Evolutionary conservation across 129 eudicot species (phyloP), one percentile per base, ranked within the genome.

Genomic region (Smallanthus sonchifolius): DNA sequence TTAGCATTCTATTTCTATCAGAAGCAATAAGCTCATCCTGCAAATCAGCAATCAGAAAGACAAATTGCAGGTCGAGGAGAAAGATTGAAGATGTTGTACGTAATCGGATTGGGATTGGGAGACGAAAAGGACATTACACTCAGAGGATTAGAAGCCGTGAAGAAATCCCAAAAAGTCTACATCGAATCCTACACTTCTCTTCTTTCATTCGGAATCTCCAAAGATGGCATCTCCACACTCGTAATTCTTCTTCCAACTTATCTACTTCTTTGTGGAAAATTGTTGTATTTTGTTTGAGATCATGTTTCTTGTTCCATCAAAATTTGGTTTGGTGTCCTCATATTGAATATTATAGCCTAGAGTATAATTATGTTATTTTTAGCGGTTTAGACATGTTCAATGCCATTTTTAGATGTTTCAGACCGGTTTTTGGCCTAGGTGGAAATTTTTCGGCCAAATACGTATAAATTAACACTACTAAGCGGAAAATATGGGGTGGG

Each of bases 21-120:
- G n/a, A n/a, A n/a, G n/a, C n/a, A 24, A 24, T 39, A 5, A 39
- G 8, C 43, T 39, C 43, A 39, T 24, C 43, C 16, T 47, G 54
- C 54, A 47, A 47, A 47, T 13, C 54, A 14, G 6, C 54, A 47
- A 47, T 47, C 16, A 47, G 17, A 47, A 47, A 13, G 1, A 3
- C 19, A 15, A 47, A 14, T 47, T 47, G 54, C n/a, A 13, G 54
- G 30, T 24, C 30, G 30, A 42, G 45, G 45, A 42, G 45, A 42
- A 42, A 42, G 45, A 8, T 42, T 9, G 45, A 42, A 19, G 20
- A 92, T 92, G 98, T 43, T 92, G 71, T 92, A 92, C 39, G 83
- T 89, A 15, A 82, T 92, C 10, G 98, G 98, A 60, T 65, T 92
- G 42, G 98, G 98, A 5, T 82, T 92, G 56, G 98, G 98, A 19